Percentiles rank a stretch among this genome's conserved stretches.
Conservation (phyloP, 2,329 filamentous ascomycete species). For the Tolypocladium ovalisporum region DNA sequence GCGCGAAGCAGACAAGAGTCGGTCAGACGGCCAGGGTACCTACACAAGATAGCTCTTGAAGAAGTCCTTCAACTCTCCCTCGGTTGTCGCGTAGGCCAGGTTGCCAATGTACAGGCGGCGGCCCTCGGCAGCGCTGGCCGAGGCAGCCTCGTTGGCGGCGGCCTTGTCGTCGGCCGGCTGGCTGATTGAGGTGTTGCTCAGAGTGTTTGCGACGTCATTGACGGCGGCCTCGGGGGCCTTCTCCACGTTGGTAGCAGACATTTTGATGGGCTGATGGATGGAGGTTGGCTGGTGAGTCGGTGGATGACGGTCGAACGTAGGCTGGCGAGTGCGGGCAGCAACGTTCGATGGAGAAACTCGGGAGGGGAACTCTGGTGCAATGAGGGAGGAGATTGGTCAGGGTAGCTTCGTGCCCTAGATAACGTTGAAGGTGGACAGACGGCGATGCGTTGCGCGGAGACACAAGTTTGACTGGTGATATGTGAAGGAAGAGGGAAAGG, state of each 20-base stretch:
- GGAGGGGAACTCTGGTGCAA: slow-evolving; percentile 61
- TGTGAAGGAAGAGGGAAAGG: slow-evolving; percentile 29
- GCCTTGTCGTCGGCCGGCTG: slow-evolving; percentile 42
- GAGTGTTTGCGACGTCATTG: slow-evolving; percentile 66
- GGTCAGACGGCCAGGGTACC: slow-evolving; percentile 32
- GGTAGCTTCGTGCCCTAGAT: slow-evolving; percentile 89
- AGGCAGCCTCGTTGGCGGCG: slow-evolving; percentile 76
- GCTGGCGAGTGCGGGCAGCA: slow-evolving; percentile 17
- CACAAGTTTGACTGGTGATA: slow-evolving; percentile 31
- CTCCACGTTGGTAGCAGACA: slow-evolving; percentile 66
- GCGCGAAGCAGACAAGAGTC: neutral
- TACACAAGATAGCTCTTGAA: slow-evolving; percentile 99
- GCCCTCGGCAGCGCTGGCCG: slow-evolving; percentile 95
- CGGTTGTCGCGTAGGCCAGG: slow-evolving; percentile 99
- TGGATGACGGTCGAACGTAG: slow-evolving; percentile 29
- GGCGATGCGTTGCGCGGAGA: slow-evolving; percentile 36
- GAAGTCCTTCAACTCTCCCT: slow-evolving; percentile 99
- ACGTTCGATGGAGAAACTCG: slow-evolving; percentile 34
- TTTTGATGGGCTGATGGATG: slow-evolving; percentile 45
- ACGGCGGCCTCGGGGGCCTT: slow-evolving; percentile 55
- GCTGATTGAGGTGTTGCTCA: slow-evolving; percentile 61
- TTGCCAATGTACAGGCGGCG: slow-evolving; percentile 99
- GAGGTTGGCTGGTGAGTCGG: slow-evolving; percentile 35
- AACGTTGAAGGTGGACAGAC: slow-evolving; percentile 31
- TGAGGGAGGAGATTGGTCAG: slow-evolving; percentile 47